Conservation (phyloP, 2,329 filamentous ascomycete species). For the Coleophoma crateriformis region DNA sequence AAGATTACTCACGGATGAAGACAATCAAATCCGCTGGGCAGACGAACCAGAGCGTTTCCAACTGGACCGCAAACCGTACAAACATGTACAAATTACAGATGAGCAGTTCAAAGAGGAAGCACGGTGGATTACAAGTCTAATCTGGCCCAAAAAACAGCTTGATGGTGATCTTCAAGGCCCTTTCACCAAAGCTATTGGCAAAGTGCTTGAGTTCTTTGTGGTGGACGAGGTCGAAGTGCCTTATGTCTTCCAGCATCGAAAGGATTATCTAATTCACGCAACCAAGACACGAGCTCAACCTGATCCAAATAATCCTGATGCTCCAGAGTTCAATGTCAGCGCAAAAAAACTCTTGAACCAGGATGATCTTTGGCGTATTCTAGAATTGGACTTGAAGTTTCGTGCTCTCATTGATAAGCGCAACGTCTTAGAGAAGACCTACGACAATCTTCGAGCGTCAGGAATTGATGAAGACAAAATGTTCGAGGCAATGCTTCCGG, state of each 20-base stretch:
- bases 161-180: constrained; percentile 66
- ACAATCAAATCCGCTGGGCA: constrained; percentile 81
- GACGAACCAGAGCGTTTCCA: constrained; percentile 96
- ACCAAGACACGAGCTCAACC: constrained; percentile 57
- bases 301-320: constrained; percentile 61
- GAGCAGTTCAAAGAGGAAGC: constrained; percentile 89
- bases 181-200: constrained; percentile 82
- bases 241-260: constrained; percentile 96
- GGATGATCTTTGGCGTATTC: constrained; percentile 89
- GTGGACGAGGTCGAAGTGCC: constrained; percentile 93
- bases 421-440: constrained; percentile 75
- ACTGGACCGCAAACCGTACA: constrained; percentile 83
- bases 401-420: constrained; percentile 89
- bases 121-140: constrained; percentile 82
- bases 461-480: constrained; percentile 64
- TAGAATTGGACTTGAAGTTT: constrained; percentile 94
- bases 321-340: constrained; percentile 65
- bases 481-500: constrained; percentile 75
- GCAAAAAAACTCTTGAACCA: constrained; percentile 89
- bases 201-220: constrained; percentile 93
- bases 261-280: constrained; percentile 93
- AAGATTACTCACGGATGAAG: constrained; percentile 90
- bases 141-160: constrained; percentile 78
- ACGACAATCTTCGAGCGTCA: constrained; percentile 61
- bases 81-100: constrained; percentile 70